Conservation (phyloP, 164 flowering plant genomes). For the Piper longum region DNA sequence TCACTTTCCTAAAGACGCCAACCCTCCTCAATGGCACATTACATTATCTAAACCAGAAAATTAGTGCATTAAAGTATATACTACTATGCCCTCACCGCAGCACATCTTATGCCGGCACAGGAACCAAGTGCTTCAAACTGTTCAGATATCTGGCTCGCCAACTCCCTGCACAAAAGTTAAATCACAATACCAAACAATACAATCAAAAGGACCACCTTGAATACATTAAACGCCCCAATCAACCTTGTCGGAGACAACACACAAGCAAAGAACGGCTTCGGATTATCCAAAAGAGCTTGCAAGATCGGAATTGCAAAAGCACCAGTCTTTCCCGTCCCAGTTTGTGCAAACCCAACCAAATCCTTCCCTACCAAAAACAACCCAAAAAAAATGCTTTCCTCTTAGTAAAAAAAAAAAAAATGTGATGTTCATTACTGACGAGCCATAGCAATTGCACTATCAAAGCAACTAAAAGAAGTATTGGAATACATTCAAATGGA, state of each 20-base stretch:
- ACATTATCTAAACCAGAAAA: too few species aligned
- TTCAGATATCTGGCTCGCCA: slow-evolving; percentile 88
- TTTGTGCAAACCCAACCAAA: slow-evolving; percentile 77
- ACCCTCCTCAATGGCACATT: too few species aligned
- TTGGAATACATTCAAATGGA: too few species aligned
- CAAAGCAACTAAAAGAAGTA: too few species aligned
- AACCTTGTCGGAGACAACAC: slow-evolving; percentile 87
- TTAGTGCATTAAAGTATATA: not conserved
- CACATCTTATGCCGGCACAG: slow-evolving; percentile 55
- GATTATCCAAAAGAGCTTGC: slow-evolving; percentile 48
- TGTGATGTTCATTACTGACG: too few species aligned
- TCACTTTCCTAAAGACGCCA: too few species aligned
- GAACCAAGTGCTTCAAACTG: slow-evolving; percentile 88
- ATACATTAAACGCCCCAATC: not conserved
- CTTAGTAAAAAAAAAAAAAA: not conserved
- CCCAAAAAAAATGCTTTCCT: not conserved
- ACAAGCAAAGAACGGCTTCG: slow-evolving; percentile 62
- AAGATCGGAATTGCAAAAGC: slow-evolving; percentile 90
- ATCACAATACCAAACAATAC: not conserved
- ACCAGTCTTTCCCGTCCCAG: slow-evolving; percentile 93
- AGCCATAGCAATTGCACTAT: too few species aligned
- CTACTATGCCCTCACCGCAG: slow-evolving; percentile 43
- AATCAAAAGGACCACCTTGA: not conserved
- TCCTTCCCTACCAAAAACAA: slow-evolving; percentile 38
- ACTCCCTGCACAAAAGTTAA: slow-evolving; percentile 33